Base-by-base conservation (phyloP, 345 rosid genomes). In the Aquilaria yunnanensis region DNA sequence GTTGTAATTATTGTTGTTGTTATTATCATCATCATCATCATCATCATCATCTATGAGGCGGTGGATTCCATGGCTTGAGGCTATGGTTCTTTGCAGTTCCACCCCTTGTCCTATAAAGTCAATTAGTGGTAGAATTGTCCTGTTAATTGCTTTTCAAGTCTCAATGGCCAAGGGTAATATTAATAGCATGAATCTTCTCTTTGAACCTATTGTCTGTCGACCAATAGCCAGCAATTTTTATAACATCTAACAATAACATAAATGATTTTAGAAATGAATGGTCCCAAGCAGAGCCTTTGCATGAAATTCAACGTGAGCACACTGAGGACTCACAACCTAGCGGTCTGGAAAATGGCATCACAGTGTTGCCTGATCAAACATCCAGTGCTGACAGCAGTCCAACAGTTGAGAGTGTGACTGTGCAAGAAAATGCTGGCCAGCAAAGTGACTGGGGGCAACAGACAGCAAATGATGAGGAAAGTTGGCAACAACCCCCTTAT, bases 131-230 rank as follows among this genome's bases (percentile, higher is more conserved):
- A 9, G 5, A 0, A 37, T 37, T 37, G 5, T 37, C 43, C 5
- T 56, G 12, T 54, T 62, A 14, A 60, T 64, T 30, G 11, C 9
- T 65, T 11, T n/a, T 56, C 48, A 58, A 37, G 8, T 37, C 43
- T 1, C 47, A 7, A 47, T 43, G 14, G 32, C 2, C 32, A 51
- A 41, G 3, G 8, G 5, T 4, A 37, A 37, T 37, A 37, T 37
- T 3, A 37, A 37, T 37, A 37, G 43, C 43, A 1, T 9, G 7
- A 3, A 37, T 37, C 4, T 66, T 46, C 14, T 51, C 66, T 67
- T 60, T 56, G 96, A 86, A 75, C 80, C 37, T 76, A 76, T 82
- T 69, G 88, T 81, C 48, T 84, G 75, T 70, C 80, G 82, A 56
- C 83, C 78, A 73, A 86, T 74, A 60, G 79, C 77, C 67, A 69